Base-by-base conservation (phyloP, 2,329 filamentous ascomycete species). In the Aspergillus novoparasiticus region DNA sequence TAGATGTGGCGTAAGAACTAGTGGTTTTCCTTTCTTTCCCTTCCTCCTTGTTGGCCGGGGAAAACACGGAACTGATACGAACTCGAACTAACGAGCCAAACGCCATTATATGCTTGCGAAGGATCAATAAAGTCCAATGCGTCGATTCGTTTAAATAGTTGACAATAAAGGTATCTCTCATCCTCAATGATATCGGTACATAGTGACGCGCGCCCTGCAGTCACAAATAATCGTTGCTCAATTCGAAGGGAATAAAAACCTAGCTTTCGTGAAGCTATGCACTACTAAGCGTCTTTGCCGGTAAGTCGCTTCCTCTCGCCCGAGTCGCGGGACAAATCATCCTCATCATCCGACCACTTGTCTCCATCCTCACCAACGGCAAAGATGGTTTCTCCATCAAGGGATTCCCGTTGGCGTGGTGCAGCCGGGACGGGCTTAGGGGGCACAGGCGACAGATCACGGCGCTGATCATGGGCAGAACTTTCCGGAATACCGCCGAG, bases 371-470 rank as follows among this genome's bases (percentile, higher is more conserved):
- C 87, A 12, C 93, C 94, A 12, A 98, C 92, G 1, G 94, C 94
- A 72, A 98, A 98, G 66, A 98, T 96, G 0, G 94, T 97, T 80
- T 98, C 95, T 12, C 93, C 93, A 66, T 98, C 94, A 39, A 91
- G 80, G 57, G 87, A 89, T 64, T 89, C 82, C 70, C 86, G 77
- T 63, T 85, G 82, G 54, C 84, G 81, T 28, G 81, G 67, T 73
- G 78, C 62, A 73, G 84, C 76, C 79, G 84, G 81, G 58, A 78
- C 70, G 28, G 85, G 86, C 55, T 86, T 85, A 3, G 88, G 79
- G 43, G 77, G 75, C 21, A 78, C 71, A 30, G 78, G 77, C 6
- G 77, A 79, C 54, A 79, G 69, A 54, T 78, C 77, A 53, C 76
- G 76, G 39, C 70, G 74, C 61, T 63, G 68, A 50, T 66, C 76